phyloP scores from a whole-genome alignment of 495 filamentous ascomycete species.

The Penicillium waksmanii region DNA sequence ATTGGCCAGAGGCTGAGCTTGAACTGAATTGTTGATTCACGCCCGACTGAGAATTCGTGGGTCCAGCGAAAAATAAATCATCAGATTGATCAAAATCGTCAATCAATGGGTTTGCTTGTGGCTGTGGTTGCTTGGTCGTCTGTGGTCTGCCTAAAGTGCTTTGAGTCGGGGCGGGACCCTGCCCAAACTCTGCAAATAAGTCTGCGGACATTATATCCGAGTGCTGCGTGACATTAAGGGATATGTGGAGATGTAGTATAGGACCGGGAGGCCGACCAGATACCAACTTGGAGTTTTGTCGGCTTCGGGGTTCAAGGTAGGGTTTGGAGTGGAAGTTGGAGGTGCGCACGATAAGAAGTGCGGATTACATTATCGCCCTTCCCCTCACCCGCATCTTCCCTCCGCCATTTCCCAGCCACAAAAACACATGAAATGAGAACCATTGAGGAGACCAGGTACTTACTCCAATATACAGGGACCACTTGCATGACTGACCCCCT shows the following conservation, averaged over 20 bases:
- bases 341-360: conserved; percentile 12
- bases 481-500: conserved; percentile 6
- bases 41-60: conserved; percentile 11
- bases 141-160: conserved; percentile 18
- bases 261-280: neutral
- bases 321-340: conserved; percentile 14
- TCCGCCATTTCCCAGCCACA: conserved; percentile 20
- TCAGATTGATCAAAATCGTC: conserved; percentile 29
- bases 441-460: conserved; percentile 64
- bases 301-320: conserved; percentile 1
- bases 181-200: conserved; percentile 71
- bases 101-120: conserved; percentile 30
- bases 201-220: conserved; percentile 69
- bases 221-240: conserved; percentile 11
- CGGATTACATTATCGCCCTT: conserved; percentile 29
- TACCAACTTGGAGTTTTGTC: neutral
- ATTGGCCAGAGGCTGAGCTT: conserved; percentile 11
- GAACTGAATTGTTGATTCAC: conserved; percentile 1
- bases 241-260: neutral
- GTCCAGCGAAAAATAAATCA: conserved; percentile 25
- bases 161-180: conserved; percentile 26
- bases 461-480: neutral
- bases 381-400: conserved; percentile 16
- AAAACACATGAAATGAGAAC: conserved; percentile 58
- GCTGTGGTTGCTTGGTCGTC: conserved; percentile 2